phyloP scores from a whole-genome alignment of 495 filamentous ascomycete species.

The Aspergillus biplanus region DNA sequence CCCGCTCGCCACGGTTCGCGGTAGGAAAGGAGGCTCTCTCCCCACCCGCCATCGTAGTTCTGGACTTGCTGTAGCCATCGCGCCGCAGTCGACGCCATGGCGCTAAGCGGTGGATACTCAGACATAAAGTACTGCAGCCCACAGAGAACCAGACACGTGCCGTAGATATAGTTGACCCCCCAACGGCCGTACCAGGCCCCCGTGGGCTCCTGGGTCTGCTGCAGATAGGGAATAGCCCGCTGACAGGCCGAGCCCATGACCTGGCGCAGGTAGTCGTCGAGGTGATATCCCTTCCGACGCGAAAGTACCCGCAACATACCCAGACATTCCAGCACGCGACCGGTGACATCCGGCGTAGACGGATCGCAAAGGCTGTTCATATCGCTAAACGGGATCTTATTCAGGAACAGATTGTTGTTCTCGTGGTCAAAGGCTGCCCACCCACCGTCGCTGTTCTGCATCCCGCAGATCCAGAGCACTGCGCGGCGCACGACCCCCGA shows the following conservation, averaged over 20 bases:
- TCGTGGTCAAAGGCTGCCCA: constrained; percentile 48
- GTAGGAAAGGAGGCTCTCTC: constrained; percentile 35
- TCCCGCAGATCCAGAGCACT: constrained; percentile 41
- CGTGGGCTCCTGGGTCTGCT: constrained; percentile 24
- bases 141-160: constrained; percentile 36
- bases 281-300: too few species aligned
- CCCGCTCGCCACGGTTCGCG: constrained; percentile 17
- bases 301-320: constrained; percentile 12
- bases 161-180: constrained; percentile 39
- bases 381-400: constrained; percentile 48
- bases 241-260: too few species aligned
- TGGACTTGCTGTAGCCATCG: constrained; percentile 34
- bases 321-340: constrained; percentile 43
- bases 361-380: constrained; percentile 46
- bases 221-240: constrained; percentile 26
- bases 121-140: constrained; percentile 23
- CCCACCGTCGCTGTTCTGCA: constrained; percentile 51
- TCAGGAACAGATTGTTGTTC: constrained; percentile 42
- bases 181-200: constrained; percentile 43
- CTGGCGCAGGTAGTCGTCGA: background rate
- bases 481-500: constrained; percentile 26
- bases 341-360: constrained; percentile 40
- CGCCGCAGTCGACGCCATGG: background rate
- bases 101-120: constrained; percentile 9
- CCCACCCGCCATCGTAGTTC: constrained; percentile 43